Conservation (phyloP, 2,329 filamentous ascomycete species). For the Curvularia eragrostidis region DNA sequence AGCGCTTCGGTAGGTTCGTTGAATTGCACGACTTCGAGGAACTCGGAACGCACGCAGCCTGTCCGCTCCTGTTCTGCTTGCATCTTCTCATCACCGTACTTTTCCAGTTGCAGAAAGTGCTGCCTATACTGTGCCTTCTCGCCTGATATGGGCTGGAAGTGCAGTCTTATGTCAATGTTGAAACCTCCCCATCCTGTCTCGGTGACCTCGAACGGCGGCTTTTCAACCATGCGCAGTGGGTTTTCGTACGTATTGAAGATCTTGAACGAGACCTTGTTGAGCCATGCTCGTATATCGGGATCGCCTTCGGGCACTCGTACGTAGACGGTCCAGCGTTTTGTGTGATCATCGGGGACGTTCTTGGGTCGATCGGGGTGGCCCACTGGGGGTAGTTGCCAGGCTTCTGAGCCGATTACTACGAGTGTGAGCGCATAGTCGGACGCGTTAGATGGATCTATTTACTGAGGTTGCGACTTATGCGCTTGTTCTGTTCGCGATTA, state of each 20-base stretch:
- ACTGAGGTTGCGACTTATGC: slow-evolving; percentile 52
- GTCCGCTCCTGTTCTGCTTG: slow-evolving; percentile 60
- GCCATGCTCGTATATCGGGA: slow-evolving; percentile 87
- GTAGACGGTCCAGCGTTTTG: slow-evolving; percentile 95
- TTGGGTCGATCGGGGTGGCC: slow-evolving; percentile 68
- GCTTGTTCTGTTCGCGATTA: slow-evolving; percentile 47
- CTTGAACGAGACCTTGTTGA: slow-evolving; percentile 97
- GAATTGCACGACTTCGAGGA: slow-evolving; percentile 94
- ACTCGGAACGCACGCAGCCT: slow-evolving; percentile 75
- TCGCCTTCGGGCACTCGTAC: slow-evolving; percentile 88
- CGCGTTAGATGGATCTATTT: not conserved
- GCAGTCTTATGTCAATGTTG: slow-evolving; percentile 92
- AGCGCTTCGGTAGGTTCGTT: slow-evolving; percentile 96
- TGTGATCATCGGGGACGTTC: slow-evolving; percentile 85
- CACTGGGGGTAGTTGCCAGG: slow-evolving; percentile 69
- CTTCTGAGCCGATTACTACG: slow-evolving; percentile 58
- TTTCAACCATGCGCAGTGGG: slow-evolving; percentile 76
- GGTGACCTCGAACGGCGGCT: slow-evolving; percentile 79
- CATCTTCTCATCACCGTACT: slow-evolving; percentile 77
- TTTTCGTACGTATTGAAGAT: slow-evolving; percentile 97
- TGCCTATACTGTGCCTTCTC: slow-evolving; percentile 97
- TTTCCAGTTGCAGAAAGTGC: slow-evolving; percentile 89
- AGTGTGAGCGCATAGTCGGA: slow-evolving; percentile 29
- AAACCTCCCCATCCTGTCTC: slow-evolving; percentile 99
- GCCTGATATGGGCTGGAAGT: slow-evolving; percentile 84